Evolutionary conservation across 495 filamentous ascomycete species (phyloP).

Genomic region (Xylaria castorea): DNA sequence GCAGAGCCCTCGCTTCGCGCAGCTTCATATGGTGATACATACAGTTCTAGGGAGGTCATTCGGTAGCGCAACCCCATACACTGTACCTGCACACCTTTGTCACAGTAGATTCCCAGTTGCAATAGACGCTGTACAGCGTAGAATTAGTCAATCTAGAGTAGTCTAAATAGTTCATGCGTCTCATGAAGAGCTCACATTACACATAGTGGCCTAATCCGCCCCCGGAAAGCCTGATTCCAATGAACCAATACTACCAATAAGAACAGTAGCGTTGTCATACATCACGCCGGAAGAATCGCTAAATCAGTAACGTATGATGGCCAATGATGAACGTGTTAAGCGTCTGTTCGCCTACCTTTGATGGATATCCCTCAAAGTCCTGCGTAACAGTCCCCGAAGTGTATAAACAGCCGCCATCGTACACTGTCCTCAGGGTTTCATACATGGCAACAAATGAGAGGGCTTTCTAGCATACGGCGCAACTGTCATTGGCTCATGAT

Average conservation of each 20-base stretch:
- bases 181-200: background rate
- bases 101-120: background rate
- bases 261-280: background rate
- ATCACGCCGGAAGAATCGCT: background rate
- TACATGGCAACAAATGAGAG: background rate
- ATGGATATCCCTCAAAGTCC: background rate
- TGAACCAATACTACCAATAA: background rate
- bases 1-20: background rate
- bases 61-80: background rate
- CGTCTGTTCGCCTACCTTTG: constrained; percentile 3
- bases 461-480: background rate
- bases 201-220: background rate
- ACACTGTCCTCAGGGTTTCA: background rate
- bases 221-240: background rate
- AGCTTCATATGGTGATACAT: background rate
- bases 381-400: background rate
- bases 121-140: background rate
- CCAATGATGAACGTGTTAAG: background rate
- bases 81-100: background rate
- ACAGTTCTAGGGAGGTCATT: background rate
- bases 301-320: background rate
- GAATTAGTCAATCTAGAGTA: background rate
- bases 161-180: background rate
- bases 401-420: background rate
- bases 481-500: too few species aligned